Evolutionary conservation across 2,329 filamentous ascomycete species (phyloP).

Genomic region (Pseudomassariella vexata): DNA sequence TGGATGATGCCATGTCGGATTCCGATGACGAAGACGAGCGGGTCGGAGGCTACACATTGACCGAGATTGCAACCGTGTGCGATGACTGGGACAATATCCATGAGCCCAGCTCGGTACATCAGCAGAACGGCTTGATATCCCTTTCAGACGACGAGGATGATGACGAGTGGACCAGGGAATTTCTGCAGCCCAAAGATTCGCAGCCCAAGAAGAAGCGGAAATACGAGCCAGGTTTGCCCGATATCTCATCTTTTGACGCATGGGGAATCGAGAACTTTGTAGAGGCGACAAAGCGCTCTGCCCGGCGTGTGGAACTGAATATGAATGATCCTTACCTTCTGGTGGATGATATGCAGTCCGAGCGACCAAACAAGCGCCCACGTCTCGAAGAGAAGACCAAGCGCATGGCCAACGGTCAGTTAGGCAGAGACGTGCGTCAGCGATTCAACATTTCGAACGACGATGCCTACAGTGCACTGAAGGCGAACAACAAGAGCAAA

Average conservation of each 20-base stretch:
- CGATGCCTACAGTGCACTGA: constrained; percentile 88
- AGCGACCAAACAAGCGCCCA: constrained; percentile 55
- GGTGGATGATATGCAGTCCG: constrained; percentile 68
- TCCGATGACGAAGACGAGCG: constrained; percentile 55
- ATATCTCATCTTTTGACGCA: constrained; percentile 53
- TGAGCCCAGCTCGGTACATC: constrained; percentile 23
- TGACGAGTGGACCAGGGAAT: constrained; percentile 60
- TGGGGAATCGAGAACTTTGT: constrained; percentile 80
- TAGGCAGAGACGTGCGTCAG: constrained; percentile 67
- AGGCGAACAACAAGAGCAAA: constrained; percentile 95
- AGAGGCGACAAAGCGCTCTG: constrained; percentile 62
- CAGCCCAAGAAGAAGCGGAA: constrained; percentile 64
- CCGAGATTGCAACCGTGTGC: constrained; percentile 80
- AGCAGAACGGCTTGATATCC: constrained; percentile 14
- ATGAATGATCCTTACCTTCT: constrained; percentile 84
- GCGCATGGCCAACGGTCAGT: constrained; percentile 61
- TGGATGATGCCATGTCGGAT: constrained; percentile 29
- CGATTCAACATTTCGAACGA: constrained; percentile 97
- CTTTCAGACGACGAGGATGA: constrained; percentile 42
- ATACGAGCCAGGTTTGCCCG: constrained; percentile 52
- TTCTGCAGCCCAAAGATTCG: constrained; percentile 39
- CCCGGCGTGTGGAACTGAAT: constrained; percentile 77
- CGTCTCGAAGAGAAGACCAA: constrained; percentile 52
- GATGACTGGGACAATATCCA: constrained; percentile 75
- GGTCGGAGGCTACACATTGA: constrained; percentile 68